Percentiles rank a stretch among this genome's conserved stretches.
These are phyloP conservation scores for Boletus rufocinnamomeus DNA, from an alignment of 768 basidiomycete species.

Conservation along the genomic window DNA sequence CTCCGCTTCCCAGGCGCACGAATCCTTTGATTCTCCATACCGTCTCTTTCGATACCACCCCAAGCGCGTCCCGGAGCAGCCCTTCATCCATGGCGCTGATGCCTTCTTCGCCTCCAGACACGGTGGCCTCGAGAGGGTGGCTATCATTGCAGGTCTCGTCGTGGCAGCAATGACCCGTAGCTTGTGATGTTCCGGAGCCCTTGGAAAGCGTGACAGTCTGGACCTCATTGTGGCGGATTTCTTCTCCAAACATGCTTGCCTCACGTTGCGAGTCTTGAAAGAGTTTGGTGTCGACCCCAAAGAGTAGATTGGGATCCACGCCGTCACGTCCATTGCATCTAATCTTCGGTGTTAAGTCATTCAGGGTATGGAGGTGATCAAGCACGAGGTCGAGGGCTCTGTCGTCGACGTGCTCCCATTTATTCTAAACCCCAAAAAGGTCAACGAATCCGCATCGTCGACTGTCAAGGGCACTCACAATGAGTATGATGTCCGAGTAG, in stretches of 20 bases:
- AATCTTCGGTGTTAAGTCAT: slow-evolving; percentile 88
- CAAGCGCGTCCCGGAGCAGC: slow-evolving; percentile 49
- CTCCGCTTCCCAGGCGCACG: slow-evolving; percentile 48
- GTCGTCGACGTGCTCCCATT: slow-evolving; percentile 86
- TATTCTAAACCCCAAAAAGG: slow-evolving; percentile 55
- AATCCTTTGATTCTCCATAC: slow-evolving; percentile 90
- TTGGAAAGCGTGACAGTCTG: slow-evolving; percentile 70
- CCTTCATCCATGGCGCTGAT: slow-evolving; percentile 37
- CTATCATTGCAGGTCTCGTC: slow-evolving; percentile 7
- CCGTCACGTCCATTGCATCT: slow-evolving; percentile 62
- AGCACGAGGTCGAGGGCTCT: slow-evolving; percentile 77
- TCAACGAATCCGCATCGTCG: slow-evolving; percentile 6
- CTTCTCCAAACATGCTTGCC: slow-evolving; percentile 14
- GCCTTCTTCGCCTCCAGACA: slow-evolving; percentile 9
- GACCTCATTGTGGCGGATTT: slow-evolving; percentile 77
- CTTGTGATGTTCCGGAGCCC: slow-evolving; percentile 34
- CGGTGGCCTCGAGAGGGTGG: background rate
- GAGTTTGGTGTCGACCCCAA: slow-evolving; percentile 87
- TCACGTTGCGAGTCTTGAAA: slow-evolving; percentile 41
- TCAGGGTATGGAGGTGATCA: slow-evolving; percentile 87
- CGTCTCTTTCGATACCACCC: slow-evolving; percentile 59
- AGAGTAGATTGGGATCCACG: slow-evolving; percentile 77
- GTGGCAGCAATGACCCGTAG: slow-evolving; percentile 23
- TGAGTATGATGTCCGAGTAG: slow-evolving; percentile 88
- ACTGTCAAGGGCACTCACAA: slow-evolving; percentile 54